Evolutionary conservation across 2,329 filamentous ascomycete genomes (phyloP).

Genomic region (Penicillium sp.): DNA sequence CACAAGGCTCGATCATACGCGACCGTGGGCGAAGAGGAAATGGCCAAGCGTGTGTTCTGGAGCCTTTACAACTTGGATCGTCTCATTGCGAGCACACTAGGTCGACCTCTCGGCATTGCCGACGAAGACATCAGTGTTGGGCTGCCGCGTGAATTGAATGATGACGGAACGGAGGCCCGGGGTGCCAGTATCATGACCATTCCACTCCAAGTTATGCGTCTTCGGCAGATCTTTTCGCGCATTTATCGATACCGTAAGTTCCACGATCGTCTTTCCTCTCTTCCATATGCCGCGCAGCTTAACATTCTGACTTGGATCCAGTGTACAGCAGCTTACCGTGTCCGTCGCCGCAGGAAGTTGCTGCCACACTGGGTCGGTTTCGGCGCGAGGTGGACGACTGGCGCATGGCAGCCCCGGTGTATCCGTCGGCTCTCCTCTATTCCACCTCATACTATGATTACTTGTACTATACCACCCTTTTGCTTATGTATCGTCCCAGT

Average conservation of each 20-base stretch:
- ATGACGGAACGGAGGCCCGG: conserved; percentile 36
- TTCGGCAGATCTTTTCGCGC: conserved; percentile 38
- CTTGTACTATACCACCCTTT: conserved; percentile 37
- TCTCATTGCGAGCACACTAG: conserved; percentile 38
- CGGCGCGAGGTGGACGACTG: conserved; percentile 38
- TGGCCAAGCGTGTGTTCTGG: conserved; percentile 43
- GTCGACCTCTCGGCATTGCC: conserved; percentile 38
- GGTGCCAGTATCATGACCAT: conserved; percentile 37
- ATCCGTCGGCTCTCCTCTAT: conserved; percentile 35
- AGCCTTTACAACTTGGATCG: conserved; percentile 43
- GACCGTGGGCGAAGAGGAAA: conserved; percentile 34
- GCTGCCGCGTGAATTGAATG: conserved; percentile 37
- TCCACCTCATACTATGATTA: conserved; percentile 42
- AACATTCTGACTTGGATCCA: conserved; percentile 8
- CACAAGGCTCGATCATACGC: conserved; percentile 31
- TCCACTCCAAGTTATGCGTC: conserved; percentile 33
- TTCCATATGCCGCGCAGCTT: not conserved
- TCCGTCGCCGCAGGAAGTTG: conserved; percentile 26
- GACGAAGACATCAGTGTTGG: conserved; percentile 41
- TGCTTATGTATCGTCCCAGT: conserved; percentile 38
- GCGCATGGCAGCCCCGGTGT: conserved; percentile 35
- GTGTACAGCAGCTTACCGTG: conserved; percentile 36
- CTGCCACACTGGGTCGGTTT: conserved; percentile 28
- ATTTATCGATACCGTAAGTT: conserved; percentile 37
- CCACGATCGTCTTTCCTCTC: not conserved